Base-by-base conservation (phyloP, 1,284 basidiomycete species). In the Ceratobasidium papillatum region DNA sequence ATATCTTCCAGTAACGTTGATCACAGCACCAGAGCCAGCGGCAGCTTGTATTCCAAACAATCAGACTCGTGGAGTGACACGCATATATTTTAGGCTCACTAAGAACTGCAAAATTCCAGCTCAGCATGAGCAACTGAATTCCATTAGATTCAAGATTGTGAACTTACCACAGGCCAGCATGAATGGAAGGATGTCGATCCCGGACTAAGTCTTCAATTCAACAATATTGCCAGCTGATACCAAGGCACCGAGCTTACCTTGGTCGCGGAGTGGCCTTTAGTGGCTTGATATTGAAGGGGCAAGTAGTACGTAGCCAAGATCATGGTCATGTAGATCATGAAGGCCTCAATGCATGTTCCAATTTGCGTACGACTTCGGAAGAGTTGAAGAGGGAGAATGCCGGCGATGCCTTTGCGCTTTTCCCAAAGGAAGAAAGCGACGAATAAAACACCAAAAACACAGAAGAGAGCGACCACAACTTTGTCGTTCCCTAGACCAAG, bases 181-280 rank as follows among this genome's bases (percentile, higher is more conserved):
- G 80, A 83, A 84, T 0, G 82, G 81, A 14, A 85, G 80, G 74
- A 85, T 84, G 76, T 83, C 81, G 76, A 86, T 83, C 36, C 85
- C 85, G 0, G 80, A 80, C 66, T 83, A 80, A 19, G 30, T 19
- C 19, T 27, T 36, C 12, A 52, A 25, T 36, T 66, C 36, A 66
- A 25, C 52, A 12, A 14, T 11, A 32, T 32, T 36, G 27, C 30
- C 45, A n/a, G 22, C 32, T 19, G 9, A 51, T 49, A 27, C 32
- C 3, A 12, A 1, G 5, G 64, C 25, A 66, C 11, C 17, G 22
- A 41, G 22, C 65, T 54, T 38, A 56, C 65, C 52, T 71, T 71
- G 27, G 83, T 83, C 0, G 84, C 80, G 0, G 81, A 78, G 72
- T 81, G 82, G 30, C 76, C 62, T 76, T 81, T 78, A 74, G 79